phyloP scores from a whole-genome alignment of 2,329 filamentous ascomycete genomes.

The Orbilia javanica region DNA sequence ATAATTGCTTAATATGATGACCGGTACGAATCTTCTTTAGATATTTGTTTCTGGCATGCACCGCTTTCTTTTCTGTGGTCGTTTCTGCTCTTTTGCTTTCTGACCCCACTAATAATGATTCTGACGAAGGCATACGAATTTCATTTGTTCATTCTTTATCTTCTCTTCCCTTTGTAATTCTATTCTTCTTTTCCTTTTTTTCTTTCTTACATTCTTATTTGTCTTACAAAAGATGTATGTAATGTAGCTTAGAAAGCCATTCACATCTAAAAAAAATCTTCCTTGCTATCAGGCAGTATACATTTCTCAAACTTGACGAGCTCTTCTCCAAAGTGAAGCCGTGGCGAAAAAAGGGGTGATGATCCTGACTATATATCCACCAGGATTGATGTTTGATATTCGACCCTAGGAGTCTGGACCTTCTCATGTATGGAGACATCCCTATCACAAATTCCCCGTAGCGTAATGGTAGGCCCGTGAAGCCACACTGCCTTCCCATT shows the following conservation, averaged over 20 bases:
- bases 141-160: conserved; percentile 47
- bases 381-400: not conserved
- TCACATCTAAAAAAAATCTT: conserved; percentile 15
- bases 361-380: conserved; percentile 27
- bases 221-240: conserved; percentile 24
- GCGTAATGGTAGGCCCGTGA: not conserved
- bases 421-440: conserved; percentile 1
- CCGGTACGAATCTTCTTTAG: conserved; percentile 45
- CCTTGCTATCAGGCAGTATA: not conserved
- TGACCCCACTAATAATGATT: conserved; percentile 63
- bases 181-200: conserved; percentile 61
- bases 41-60: conserved; percentile 63
- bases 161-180: conserved; percentile 62
- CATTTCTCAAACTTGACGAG: conserved; percentile 5
- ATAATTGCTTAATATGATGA: conserved; percentile 56
- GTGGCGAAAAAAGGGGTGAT: not conserved
- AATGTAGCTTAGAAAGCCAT: conserved; percentile 11
- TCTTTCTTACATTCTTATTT: conserved; percentile 59
- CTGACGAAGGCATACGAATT: conserved; percentile 63
- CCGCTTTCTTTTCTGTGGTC: conserved; percentile 62
- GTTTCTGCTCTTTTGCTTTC: conserved; percentile 61
- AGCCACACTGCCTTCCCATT: not conserved
- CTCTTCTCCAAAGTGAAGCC: conserved; percentile 11
- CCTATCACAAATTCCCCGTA: conserved; percentile 32
- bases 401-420: conserved; percentile 2